Base-by-base conservation (phyloP, 306 rosid species). In the Abrus pulchellus region DNA sequence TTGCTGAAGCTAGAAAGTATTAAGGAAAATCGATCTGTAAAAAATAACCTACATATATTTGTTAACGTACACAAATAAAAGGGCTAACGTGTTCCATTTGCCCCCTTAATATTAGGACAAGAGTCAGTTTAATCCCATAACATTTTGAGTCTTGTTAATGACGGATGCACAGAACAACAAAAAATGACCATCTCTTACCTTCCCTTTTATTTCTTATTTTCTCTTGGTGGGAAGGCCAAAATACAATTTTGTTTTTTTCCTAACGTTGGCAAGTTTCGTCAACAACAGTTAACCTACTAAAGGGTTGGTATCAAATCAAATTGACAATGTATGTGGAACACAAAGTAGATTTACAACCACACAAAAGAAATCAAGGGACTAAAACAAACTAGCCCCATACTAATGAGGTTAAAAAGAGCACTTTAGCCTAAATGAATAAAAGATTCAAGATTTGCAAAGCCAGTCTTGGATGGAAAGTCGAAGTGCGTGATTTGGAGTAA, bases 401-500 rank as follows among this genome's bases (percentile, higher is more conserved):
- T 33, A 53, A 20, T 4, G 27, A 54, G 43, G 32, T 68, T 38
- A 43, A 72, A 54, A 80, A n/a, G 33, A 53, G 43, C 29, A 52
- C 12, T 40, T 73, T 14, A 43, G 60, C 68, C 63, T 44, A 73
- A 52, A 87, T 36, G 32, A 40, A 36, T 11, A 14, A 55, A 52
- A 69, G 78, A 81, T 75, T 89, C 80, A 90, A 55, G 83, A 84
- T 80, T 87, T 88, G 89, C 94, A 92, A 55, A 92, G 98, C 98
- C 98, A 94, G 53, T 94, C 94, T 81, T 94, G 97, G 88, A 91
- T 90, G 33, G 97, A 92, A 56, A 85, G 89, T 62, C 94, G 84
- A 45, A 94, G 74, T 6, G 91, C 87, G 29, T 92, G 96, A 84
- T 94, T 90, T 14, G 97, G 92, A 72, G 91, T 94, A 32, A 92